phyloP scores from a whole-genome alignment of 768 basidiomycete genomes.

The Collybia sp. region DNA sequence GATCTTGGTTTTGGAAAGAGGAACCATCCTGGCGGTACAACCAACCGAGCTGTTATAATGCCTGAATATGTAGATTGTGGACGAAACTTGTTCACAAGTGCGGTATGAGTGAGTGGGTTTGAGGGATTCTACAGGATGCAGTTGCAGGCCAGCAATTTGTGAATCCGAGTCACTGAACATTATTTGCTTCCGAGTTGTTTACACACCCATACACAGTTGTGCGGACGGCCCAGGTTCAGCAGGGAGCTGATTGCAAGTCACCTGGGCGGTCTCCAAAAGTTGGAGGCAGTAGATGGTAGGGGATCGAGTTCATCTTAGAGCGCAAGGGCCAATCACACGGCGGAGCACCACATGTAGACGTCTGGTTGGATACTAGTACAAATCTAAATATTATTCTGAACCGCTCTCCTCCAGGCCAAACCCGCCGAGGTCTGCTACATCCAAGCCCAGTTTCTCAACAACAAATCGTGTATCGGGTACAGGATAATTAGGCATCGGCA shows the following conservation, averaged over 20 bases:
- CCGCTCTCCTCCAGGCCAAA: background rate
- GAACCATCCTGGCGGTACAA: constrained; percentile 95
- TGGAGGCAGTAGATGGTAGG: too few species aligned
- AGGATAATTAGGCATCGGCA: constrained; percentile 5
- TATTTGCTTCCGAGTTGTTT: too few species aligned
- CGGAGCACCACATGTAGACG: too few species aligned
- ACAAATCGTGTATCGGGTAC: constrained; percentile 7
- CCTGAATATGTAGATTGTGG: constrained; percentile 98
- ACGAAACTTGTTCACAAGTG: constrained; percentile 72
- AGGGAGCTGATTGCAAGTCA: too few species aligned
- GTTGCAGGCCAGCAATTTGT: constrained; percentile 84
- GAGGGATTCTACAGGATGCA: constrained; percentile 95
- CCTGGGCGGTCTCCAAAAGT: too few species aligned
- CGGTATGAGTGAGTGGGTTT: constrained; percentile 59
- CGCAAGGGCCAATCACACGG: too few species aligned
- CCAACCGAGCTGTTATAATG: constrained; percentile 98
- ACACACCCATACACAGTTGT: too few species aligned
- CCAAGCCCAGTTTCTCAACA: constrained; percentile 13
- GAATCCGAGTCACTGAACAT: constrained; percentile 67
- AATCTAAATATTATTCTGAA: too few species aligned
- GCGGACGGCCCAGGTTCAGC: too few species aligned
- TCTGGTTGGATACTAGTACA: too few species aligned
- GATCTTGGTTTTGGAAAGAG: constrained; percentile 92
- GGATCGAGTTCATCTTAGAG: too few species aligned
- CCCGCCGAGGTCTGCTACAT: constrained; percentile 10